These are phyloP conservation scores for Jamesozyma rosinii DNA, from an alignment of 805 yeast genomes.

Conservation along the genomic window DNA sequence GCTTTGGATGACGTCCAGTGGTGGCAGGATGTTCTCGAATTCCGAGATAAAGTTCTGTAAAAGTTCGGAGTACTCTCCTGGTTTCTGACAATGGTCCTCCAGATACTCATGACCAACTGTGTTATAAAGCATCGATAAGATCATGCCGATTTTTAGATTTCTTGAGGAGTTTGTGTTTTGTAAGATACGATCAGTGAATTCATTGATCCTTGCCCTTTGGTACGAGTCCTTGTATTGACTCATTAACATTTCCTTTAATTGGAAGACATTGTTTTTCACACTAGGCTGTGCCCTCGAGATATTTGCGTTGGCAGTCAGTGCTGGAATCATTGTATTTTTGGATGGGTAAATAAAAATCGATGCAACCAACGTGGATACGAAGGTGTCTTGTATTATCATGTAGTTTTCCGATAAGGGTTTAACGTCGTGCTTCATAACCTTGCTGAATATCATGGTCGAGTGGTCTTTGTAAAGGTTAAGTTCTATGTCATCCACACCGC, in stretches of 20 bases:
- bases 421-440: conserved; percentile 27
- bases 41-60: conserved; percentile 16
- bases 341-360: conserved; percentile 24
- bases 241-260: conserved; percentile 20
- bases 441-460: conserved; percentile 26
- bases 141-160: conserved; percentile 16
- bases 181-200: conserved; percentile 23
- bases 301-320: conserved; percentile 21
- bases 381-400: conserved; percentile 24
- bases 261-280: conserved; percentile 15
- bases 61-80: conserved; percentile 21
- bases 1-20: conserved; percentile 15
- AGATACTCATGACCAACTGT: conserved; percentile 18
- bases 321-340: conserved; percentile 25
- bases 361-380: conserved; percentile 22
- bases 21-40: conserved; percentile 23
- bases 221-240: conserved; percentile 18
- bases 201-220: conserved; percentile 19
- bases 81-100: conserved; percentile 22
- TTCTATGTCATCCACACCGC: conserved; percentile 14
- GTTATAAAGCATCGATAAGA: conserved; percentile 16
- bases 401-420: conserved; percentile 29
- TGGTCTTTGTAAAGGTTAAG: conserved; percentile 22
- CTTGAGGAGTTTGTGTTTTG: conserved; percentile 18
- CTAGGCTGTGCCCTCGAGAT: conserved; percentile 23